A percentile compares a stretch with the other conserved stretches of the same genome.
These are phyloP conservation scores for Calonectria ilicicola DNA, from an alignment of 2,329 filamentous ascomycete species.

Conservation along the genomic window DNA sequence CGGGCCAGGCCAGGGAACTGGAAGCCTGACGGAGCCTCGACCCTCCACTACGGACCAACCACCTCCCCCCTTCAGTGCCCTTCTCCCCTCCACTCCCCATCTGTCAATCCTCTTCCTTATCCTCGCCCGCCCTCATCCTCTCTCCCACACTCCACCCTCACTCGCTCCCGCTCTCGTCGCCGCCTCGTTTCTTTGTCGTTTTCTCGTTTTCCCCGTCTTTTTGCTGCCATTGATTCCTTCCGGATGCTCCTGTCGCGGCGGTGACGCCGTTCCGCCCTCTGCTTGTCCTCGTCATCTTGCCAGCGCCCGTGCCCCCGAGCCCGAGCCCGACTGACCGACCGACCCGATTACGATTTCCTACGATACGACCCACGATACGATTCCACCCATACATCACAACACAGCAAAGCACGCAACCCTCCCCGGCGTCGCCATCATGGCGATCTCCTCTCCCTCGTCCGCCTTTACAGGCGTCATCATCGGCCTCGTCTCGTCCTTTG, in stretches of 20 bases:
- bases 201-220: constrained; percentile 23
- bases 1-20: constrained; percentile 4
- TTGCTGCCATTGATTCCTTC: constrained; percentile 40
- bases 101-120: constrained; percentile 17
- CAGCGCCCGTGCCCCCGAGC: constrained; percentile 25
- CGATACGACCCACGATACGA: constrained; percentile 30
- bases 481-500: constrained; percentile 93
- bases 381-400: constrained; percentile 22
- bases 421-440: constrained; percentile 42
- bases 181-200: constrained; percentile 14
- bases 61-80: constrained; percentile 3
- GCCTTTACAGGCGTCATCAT: constrained; percentile 86
- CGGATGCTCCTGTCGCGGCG: constrained; percentile 43
- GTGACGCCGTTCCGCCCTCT: constrained; percentile 44
- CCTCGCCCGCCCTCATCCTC: not conserved
- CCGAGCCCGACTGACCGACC: constrained; percentile 35
- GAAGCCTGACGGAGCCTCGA: constrained; percentile 13
- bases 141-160: not conserved
- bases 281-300: not conserved
- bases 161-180: not conserved
- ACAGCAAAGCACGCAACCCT: not conserved
- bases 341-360: constrained; percentile 25
- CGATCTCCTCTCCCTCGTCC: constrained; percentile 52
- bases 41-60: constrained; percentile 9
- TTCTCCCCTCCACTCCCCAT: constrained; percentile 15